Conservation (phyloP, 176 grass and related monocot genomes). For the Ensete glaucum region DNA sequence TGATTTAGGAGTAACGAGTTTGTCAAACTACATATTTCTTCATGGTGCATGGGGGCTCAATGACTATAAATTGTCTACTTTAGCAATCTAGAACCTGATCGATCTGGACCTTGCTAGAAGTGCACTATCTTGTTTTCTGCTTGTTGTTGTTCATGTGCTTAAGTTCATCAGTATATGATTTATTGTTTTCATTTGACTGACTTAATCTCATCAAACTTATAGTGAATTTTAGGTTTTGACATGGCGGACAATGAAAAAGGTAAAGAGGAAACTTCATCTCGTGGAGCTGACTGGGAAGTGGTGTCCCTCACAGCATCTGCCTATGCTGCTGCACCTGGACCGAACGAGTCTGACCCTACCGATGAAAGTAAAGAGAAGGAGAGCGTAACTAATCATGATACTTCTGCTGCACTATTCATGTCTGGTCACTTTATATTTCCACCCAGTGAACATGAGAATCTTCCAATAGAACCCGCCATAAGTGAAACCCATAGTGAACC, state of each 20-base stretch:
- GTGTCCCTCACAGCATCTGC: constrained; percentile 67
- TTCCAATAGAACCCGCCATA: constrained; percentile 21
- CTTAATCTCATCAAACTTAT: background rate
- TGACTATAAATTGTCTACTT: background rate
- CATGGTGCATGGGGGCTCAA: background rate
- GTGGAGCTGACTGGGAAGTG: constrained; percentile 58
- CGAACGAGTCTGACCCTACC: background rate
- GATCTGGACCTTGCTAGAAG: background rate
- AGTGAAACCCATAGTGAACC: constrained; percentile 25
- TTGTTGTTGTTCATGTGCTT: no score
- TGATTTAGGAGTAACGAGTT: background rate
- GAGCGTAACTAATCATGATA: constrained; percentile 19
- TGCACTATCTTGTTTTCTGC: background rate
- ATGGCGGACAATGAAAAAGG: constrained; percentile 29
- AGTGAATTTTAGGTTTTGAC: background rate
- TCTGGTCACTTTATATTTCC: constrained; percentile 63
- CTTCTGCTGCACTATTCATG: constrained; percentile 46
- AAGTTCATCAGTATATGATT: no score
- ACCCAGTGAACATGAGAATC: constrained; percentile 27
- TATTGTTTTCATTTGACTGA: background rate
- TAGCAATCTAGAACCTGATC: background rate
- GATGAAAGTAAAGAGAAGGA: constrained; percentile 42
- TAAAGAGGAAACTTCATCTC: background rate
- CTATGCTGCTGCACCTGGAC: constrained; percentile 30
- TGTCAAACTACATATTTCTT: background rate